Evolutionary conservation across 441 rosid species (phyloP).

Genomic region (Erodium trifolium): DNA sequence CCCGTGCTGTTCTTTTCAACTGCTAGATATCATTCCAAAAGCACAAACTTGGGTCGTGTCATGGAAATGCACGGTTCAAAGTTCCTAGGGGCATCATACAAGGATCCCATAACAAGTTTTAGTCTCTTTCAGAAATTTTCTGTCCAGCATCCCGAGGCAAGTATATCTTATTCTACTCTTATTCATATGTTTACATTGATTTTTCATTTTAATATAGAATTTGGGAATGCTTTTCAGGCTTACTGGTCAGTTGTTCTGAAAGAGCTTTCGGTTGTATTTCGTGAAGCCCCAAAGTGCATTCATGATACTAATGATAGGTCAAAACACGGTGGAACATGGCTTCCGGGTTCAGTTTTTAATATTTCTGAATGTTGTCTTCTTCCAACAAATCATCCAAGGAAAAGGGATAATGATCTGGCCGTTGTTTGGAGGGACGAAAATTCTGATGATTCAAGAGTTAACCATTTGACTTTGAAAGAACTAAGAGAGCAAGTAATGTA

Average conservation of each 20-base stretch:
- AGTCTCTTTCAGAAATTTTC: conserved; percentile 52
- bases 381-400: conserved; percentile 41
- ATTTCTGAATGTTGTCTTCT: conserved; percentile 69
- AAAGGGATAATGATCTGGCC: conserved; percentile 47
- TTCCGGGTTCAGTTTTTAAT: conserved; percentile 59
- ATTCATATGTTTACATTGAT: not conserved
- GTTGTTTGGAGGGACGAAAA: conserved; percentile 73
- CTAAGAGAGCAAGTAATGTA: conserved; percentile 74
- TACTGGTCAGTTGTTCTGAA: conserved; percentile 57
- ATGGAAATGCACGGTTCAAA: conserved; percentile 65
- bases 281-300: conserved; percentile 50
- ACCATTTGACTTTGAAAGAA: conserved; percentile 46
- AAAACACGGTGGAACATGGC: conserved; percentile 58
- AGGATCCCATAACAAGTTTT: conserved; percentile 64
- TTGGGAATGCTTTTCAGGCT: conserved; percentile 27
- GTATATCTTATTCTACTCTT: conserved; percentile 6
- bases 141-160: conserved; percentile 57
- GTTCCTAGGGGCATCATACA: conserved; percentile 55
- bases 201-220: conserved; percentile 10
- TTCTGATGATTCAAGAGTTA: conserved; percentile 38
- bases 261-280: conserved; percentile 60
- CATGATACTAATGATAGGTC: conserved; percentile 41
- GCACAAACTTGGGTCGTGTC: conserved; percentile 52
- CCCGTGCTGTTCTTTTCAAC: not conserved
- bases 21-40: conserved; percentile 40